Evolutionary conservation across 805 yeast genomes (phyloP).

Genomic region (Yarrowia porcina): DNA sequence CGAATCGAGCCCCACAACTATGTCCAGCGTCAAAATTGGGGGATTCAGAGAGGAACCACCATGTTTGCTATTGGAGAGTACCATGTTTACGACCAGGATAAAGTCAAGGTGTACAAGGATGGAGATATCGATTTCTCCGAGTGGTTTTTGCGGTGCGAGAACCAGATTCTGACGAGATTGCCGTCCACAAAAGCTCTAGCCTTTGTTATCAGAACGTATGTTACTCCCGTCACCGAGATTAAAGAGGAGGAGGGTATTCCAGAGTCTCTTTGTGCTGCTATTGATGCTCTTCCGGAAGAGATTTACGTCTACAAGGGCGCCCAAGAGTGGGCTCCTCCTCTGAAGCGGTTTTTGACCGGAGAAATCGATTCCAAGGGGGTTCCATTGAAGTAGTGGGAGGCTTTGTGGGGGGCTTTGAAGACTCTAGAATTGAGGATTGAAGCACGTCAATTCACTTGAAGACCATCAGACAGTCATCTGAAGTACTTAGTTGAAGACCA

Average conservation of each 20-base stretch:
- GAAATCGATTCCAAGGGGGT: neutral
- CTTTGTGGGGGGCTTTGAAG: too few relatives aligned
- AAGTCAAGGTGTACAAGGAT: slow-evolving; percentile 40
- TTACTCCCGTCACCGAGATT: slow-evolving; percentile 50
- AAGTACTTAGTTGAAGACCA: too few relatives aligned
- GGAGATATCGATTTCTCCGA: slow-evolving; percentile 44
- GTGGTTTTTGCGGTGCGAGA: slow-evolving; percentile 57
- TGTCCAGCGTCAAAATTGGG: slow-evolving; percentile 68
- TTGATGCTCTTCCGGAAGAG: slow-evolving; percentile 58
- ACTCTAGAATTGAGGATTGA: too few relatives aligned
- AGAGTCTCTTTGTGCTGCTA: slow-evolving; percentile 58
- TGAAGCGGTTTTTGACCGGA: slow-evolving; percentile 30
- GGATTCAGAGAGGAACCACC: slow-evolving; percentile 58
- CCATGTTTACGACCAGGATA: slow-evolving; percentile 43
- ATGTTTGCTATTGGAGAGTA: slow-evolving; percentile 48
- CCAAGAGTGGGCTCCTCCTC: slow-evolving; percentile 69
- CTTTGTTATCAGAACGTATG: slow-evolving; percentile 57
- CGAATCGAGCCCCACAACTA: slow-evolving; percentile 52
- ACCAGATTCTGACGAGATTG: slow-evolving; percentile 54
- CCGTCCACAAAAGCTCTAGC: slow-evolving; percentile 48
- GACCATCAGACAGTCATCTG: too few relatives aligned
- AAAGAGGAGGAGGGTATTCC: slow-evolving; percentile 45
- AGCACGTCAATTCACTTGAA: too few relatives aligned
- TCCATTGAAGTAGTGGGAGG: too few relatives aligned
- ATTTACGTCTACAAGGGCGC: slow-evolving; percentile 61